phyloP scores from a whole-genome alignment of 768 basidiomycete species.

The Coprinopsis cinerea region DNA sequence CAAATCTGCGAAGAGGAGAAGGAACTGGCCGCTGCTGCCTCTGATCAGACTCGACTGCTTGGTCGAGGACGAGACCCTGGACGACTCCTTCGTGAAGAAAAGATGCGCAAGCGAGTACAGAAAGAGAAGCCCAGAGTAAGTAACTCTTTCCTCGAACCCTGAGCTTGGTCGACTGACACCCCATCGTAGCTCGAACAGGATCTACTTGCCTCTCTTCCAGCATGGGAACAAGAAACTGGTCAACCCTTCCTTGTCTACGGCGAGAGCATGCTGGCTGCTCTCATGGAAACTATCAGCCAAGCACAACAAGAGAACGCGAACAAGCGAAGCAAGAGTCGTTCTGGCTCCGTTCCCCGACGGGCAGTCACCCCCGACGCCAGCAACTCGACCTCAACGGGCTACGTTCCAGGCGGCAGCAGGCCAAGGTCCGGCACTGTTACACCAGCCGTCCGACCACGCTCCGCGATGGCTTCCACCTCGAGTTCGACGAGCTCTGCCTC shows the following conservation, averaged over 20 bases:
- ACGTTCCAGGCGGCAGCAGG: slow-evolving; percentile 35
- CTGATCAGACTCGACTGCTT: slow-evolving; percentile 75
- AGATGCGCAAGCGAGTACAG: slow-evolving; percentile 90
- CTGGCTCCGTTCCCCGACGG: slow-evolving; percentile 56
- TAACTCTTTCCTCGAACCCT: slow-evolving; percentile 8
- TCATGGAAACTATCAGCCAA: slow-evolving; percentile 67
- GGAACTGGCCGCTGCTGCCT: slow-evolving; percentile 74
- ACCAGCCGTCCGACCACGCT: slow-evolving; percentile 54
- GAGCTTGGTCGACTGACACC: neutral
- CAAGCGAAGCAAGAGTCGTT: slow-evolving; percentile 34
- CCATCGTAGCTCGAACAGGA: slow-evolving; percentile 77
- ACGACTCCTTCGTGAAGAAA: slow-evolving; percentile 86
- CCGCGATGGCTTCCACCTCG: slow-evolving; percentile 26
- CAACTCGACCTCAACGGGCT: slow-evolving; percentile 11
- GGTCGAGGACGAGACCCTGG: slow-evolving; percentile 86
- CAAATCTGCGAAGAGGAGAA: slow-evolving; percentile 87
- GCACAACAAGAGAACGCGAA: slow-evolving; percentile 77
- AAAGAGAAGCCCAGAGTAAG: slow-evolving; percentile 90
- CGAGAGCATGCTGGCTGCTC: slow-evolving; percentile 68
- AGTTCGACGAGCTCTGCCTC: slow-evolving; percentile 42
- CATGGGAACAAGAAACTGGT: slow-evolving; percentile 78
- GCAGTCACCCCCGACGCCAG: slow-evolving; percentile 47
- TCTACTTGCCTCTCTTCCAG: slow-evolving; percentile 66
- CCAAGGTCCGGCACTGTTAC: slow-evolving; percentile 46
- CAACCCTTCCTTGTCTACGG: slow-evolving; percentile 83